Evolutionary conservation across 495 filamentous ascomycete species (phyloP).

Genomic region (Darksidea phi): DNA sequence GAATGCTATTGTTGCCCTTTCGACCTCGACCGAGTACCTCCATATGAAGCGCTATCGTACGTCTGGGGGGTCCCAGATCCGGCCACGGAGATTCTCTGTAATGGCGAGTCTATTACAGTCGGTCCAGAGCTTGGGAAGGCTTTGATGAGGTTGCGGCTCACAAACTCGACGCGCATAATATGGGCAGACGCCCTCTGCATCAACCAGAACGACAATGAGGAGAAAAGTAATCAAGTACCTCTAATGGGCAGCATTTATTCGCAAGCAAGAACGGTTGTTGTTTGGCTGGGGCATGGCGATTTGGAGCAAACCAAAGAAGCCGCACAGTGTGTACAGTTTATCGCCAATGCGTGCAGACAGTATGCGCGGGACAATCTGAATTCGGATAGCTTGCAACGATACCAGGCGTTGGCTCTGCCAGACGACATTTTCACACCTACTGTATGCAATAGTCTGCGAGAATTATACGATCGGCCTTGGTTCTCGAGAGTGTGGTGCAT

Average conservation of each 20-base stretch:
- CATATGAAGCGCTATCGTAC: slow-evolving; percentile 16
- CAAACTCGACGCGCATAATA: neutral
- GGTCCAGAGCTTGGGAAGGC: slow-evolving; percentile 4
- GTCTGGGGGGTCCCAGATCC: slow-evolving; percentile 1
- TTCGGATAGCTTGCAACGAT: neutral
- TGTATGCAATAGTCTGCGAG: neutral
- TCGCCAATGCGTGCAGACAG: neutral
- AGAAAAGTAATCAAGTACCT: slow-evolving; percentile 9
- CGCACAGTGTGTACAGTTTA: neutral
- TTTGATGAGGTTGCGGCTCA: slow-evolving; percentile 2
- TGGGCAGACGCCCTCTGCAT: slow-evolving; percentile 21
- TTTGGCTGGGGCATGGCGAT: slow-evolving; percentile 12
- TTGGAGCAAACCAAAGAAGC: neutral
- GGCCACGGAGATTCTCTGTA: neutral
- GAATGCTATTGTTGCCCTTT: neutral
- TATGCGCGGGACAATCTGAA: neutral
- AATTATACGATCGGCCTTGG: neutral
- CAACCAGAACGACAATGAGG: slow-evolving; percentile 13
- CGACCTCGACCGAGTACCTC: neutral
- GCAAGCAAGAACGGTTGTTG: slow-evolving; percentile 1
- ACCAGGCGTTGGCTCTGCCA: neutral
- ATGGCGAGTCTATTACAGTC: neutral
- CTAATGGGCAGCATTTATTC: slow-evolving; percentile 8
- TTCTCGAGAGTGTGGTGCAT: neutral
- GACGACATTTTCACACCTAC: neutral